Percentiles rank a stretch among this genome's conserved stretches.
Evolutionary conservation across 2,329 filamentous ascomycete genomes (phyloP).

Genomic region (Dactylellina leptospora): DNA sequence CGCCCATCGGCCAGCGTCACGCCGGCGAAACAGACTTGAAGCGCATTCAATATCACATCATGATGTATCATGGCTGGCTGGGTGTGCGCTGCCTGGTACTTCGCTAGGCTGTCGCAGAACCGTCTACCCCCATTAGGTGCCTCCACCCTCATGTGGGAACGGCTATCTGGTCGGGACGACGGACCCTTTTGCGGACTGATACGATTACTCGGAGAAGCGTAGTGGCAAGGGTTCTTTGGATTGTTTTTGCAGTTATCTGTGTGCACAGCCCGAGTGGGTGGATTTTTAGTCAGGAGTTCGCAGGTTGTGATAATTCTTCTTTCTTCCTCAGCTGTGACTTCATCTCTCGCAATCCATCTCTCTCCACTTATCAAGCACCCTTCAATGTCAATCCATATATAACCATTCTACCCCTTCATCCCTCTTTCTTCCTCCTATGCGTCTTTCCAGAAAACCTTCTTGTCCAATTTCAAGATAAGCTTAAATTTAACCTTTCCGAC

Average conservation of each 20-base stretch:
- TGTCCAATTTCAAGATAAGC: conserved; percentile 1
- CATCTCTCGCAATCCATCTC: conserved; percentile 47
- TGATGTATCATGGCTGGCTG: no score
- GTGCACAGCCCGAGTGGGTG: no score
- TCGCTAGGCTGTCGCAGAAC: conserved; percentile 37
- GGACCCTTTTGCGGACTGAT: conserved; percentile 4
- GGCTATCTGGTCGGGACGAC: conserved; percentile 4
- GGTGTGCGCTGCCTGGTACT: conserved; percentile 11
- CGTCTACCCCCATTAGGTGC: no score
- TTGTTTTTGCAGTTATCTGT: neutral
- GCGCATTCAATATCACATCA: no score
- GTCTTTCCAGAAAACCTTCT: neutral
- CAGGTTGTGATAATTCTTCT: neutral
- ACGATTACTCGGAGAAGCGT: neutral
- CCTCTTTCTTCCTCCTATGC: neutral
- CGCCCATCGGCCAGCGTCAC: conserved; percentile 44
- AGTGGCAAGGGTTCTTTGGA: neutral
- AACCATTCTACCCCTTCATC: neutral
- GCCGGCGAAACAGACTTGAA: conserved; percentile 27
- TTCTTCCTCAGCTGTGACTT: conserved; percentile 12
- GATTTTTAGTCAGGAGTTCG: no score
- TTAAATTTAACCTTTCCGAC: conserved; percentile 14
- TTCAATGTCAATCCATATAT: conserved; percentile 13
- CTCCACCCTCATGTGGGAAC: no score
- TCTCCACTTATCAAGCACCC: no score